Evolutionary conservation across 164 flowering plant species (phyloP), one percentile per base, ranked within the genome.

Genomic region (Aristolochia californica): DNA sequence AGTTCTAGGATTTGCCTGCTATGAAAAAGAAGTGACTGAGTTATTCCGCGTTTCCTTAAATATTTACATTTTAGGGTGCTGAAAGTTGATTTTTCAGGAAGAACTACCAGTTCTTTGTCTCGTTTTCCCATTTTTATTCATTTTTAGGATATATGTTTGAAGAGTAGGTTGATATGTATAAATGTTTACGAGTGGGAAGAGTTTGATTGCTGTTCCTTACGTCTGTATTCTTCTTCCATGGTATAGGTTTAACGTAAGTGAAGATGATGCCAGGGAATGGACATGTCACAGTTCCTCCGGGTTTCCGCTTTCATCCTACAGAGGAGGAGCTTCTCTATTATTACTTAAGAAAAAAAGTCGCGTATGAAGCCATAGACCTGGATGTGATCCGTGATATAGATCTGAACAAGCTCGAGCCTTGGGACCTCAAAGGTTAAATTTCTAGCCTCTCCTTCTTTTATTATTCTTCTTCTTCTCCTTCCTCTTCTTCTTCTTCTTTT

Each of bases 371-470:
- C 61, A 89, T 86, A 14, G 97, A 89, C 60, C 79, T 89, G 2
- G 91, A 89, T 66, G 94, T 89, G 40, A 89, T 89, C 49, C 74
- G 87, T 43, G 97, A 89, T 57, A 73, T 82, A 3, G 88, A 83
- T 73, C 82, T 83, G 57, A 83, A 83, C 55, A 53, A 53, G 56
- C 56, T 53, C 21, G 90, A 84, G 71, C 90, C 90, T 20, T 84
- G 90, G 90, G 87, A 84, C 58, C 82, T 84, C 62, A 80, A 82
- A 77, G 90, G 90, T 62, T 26, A 4, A 25, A 40, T 34, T 40
- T 30, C 20, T 38, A 34, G 2, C 28, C 27, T 55, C 57, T 22
- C 9, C 57, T 12, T n/a, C n/a, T n/a, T 59, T 59, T 9, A 44
- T 45, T 34, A 26, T 48, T 59, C 43, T 30, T 12, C 11, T 20